Percentiles rank a stretch among this genome's conserved stretches.
phyloP scores from a whole-genome alignment of 176 grass and related monocot species.

The Raddia distichophylla region DNA sequence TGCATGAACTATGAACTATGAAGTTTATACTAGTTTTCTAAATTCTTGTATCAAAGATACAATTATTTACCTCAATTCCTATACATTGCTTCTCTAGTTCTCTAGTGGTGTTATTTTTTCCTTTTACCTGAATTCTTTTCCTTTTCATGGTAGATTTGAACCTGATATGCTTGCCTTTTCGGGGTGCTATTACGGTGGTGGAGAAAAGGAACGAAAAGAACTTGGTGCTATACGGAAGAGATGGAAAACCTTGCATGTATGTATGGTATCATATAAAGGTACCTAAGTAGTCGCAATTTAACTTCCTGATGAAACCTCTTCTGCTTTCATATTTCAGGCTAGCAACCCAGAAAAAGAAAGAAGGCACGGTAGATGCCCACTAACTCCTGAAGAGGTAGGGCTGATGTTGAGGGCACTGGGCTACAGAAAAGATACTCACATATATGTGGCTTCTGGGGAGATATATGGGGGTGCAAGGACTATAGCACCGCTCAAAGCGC shows the following conservation, averaged over 20 bases:
- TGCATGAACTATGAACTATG: conserved; percentile 22
- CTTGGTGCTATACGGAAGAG: conserved; percentile 69
- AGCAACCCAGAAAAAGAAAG: conserved; percentile 79
- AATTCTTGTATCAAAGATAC: background rate
- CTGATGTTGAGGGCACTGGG: conserved; percentile 75
- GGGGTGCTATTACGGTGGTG: conserved; percentile 81
- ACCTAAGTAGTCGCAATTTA: conserved; percentile 22
- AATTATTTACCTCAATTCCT: background rate
- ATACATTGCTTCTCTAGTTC: background rate
- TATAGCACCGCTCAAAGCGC: conserved; percentile 58
- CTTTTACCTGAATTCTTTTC: conserved; percentile 20
- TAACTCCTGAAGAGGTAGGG: conserved; percentile 84
- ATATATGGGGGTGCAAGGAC: conserved; percentile 71
- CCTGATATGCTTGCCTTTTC: conserved; percentile 92
- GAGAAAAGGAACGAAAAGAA: conserved; percentile 71
- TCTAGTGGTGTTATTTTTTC: background rate
- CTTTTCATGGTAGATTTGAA: conserved; percentile 70
- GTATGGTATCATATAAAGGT: conserved; percentile 29
- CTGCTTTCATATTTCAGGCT: conserved; percentile 48
- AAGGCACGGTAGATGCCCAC: conserved; percentile 74
- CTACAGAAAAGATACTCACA: conserved; percentile 60
- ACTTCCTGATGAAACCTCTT: background rate
- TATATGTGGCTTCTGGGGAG: conserved; percentile 85
- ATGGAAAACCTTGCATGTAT: conserved; percentile 82
- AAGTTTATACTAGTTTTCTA: conserved; percentile 8